These are phyloP conservation scores for Trichophaea hybrida DNA, from an alignment of 2,329 filamentous ascomycete species.

Conservation along the genomic window DNA sequence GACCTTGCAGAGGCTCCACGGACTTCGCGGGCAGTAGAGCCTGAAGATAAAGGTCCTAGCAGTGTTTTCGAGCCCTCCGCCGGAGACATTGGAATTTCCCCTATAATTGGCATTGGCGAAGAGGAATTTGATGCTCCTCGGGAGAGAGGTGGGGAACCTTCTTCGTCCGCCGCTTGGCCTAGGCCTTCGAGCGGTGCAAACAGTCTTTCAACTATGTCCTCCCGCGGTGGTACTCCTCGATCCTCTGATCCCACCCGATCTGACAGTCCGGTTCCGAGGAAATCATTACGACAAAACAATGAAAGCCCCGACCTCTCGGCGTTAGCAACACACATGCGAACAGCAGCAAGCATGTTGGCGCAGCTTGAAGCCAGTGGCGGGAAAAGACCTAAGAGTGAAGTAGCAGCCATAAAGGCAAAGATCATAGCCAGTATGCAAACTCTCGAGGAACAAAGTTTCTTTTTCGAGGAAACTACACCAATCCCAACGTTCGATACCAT, in stretches of 20 bases:
- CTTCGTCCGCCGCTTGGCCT: conserved; percentile 30
- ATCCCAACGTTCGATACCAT: conserved; percentile 68
- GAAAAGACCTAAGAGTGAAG: conserved; percentile 65
- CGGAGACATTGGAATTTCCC: conserved; percentile 62
- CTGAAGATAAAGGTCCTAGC: conserved; percentile 39
- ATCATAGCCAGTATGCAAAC: conserved; percentile 87
- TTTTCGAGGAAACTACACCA: conserved; percentile 48
- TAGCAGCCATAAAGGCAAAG: conserved; percentile 68
- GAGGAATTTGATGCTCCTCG: conserved; percentile 37
- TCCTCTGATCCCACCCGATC: conserved; percentile 58
- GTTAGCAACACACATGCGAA: conserved; percentile 73
- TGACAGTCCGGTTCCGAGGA: conserved; percentile 49
- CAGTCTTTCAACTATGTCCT: conserved; percentile 45
- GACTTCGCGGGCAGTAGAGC: conserved; percentile 32
- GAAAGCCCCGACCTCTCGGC: conserved; percentile 72
- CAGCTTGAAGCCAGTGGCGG: conserved; percentile 68
- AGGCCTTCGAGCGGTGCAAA: conserved; percentile 48
- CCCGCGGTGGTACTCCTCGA: conserved; percentile 47
- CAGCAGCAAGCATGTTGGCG: conserved; percentile 73
- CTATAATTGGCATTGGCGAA: conserved; percentile 43
- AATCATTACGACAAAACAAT: conserved; percentile 40
- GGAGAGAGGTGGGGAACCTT: conserved; percentile 24
- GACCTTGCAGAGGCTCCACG: conserved; percentile 54
- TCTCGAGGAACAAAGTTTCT: conserved; percentile 71
- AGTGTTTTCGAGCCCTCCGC: conserved; percentile 74